Base-by-base conservation (phyloP, 371 early-diverging fungal genomes). In the Rhizopus stolonifer region DNA sequence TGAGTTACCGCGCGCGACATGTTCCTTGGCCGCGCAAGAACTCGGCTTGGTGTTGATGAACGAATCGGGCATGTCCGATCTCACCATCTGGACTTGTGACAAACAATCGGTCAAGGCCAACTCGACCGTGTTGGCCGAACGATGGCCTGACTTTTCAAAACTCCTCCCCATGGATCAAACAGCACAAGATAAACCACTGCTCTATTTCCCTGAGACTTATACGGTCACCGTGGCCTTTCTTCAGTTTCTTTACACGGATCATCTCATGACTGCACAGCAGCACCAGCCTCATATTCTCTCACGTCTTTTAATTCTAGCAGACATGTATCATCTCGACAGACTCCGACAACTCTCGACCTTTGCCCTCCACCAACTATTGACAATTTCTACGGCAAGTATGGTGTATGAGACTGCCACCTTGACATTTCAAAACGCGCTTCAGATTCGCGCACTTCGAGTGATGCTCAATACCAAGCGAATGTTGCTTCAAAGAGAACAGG, bases 191-290 rank as follows among this genome's bases (percentile, higher is more conserved):
- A 55, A 56, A 14, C 46, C 58, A 15, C 48, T 69, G 19, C 58
- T 70, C 14, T 18, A 69, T 3, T 76, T 86, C 7, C 83, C 82
- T 1, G 84, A 79, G 32, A 52, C 82, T 15, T 79, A 80, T 44
- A 73, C 80, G 19, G 77, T 80, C 15, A 68, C 85, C 26, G 67
- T 77, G 21, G 78, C 80, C 1, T 80, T 86, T 43, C 61, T 85
- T 6, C 86, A 85, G 49, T 87, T 76, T 49, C 59, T 85, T 45
- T 85, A 87, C 56, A 87, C 86, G 0, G 84, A 79, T 60, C 78
- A 79, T 45, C 60, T 87, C 10, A 68, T 74, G 38, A 81, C 84
- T 0, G 61, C 80, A 32, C 77, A 81, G 53, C 74, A 73, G 48
- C 71, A 76, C 45, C 60, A 72, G 45, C 54, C 79, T 8, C 76